Conservation (phyloP, 805 yeast genomes). For the Saccharomyces cerevisiae region DNA sequence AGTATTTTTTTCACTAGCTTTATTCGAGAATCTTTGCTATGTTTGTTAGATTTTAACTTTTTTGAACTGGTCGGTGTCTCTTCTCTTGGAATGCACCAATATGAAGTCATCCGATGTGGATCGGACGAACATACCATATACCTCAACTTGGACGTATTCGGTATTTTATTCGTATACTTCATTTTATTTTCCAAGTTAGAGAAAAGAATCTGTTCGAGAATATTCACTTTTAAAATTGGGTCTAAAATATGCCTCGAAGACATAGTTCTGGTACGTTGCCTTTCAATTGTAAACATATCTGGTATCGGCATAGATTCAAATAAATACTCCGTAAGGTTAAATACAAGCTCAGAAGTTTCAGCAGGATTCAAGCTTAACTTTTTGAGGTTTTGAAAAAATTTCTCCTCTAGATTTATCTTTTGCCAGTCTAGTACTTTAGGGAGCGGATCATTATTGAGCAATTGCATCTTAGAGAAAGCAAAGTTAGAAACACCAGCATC, state of each 20-base stretch:
- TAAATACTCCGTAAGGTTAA: conserved; percentile 22
- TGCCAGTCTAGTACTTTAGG: conserved; percentile 31
- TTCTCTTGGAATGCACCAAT: conserved; percentile 13
- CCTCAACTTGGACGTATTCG: not conserved
- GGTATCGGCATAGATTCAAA: conserved; percentile 21
- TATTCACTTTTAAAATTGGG: conserved; percentile 43
- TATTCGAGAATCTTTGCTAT: conserved; percentile 2
- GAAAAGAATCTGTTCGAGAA: conserved; percentile 37
- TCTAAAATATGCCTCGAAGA: conserved; percentile 43
- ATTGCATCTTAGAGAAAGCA: conserved; percentile 24
- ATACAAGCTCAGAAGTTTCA: conserved; percentile 18
- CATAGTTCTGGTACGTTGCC: conserved; percentile 46
- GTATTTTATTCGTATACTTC: not conserved
- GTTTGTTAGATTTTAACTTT: not conserved
- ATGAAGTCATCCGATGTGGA: conserved; percentile 25
- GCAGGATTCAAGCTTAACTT: conserved; percentile 18
- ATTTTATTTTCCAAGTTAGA: conserved; percentile 9
- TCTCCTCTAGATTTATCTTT: conserved; percentile 26
- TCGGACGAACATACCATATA: conserved; percentile 18
- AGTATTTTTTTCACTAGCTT: conserved; percentile 2
- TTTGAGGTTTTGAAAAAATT: conserved; percentile 7
- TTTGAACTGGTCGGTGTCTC: not conserved
- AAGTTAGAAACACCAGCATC: conserved; percentile 35
- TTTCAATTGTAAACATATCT: conserved; percentile 42
- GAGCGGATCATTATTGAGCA: conserved; percentile 15